phyloP scores from a whole-genome alignment of 108 stramenopile genomes.

The Cylindrotheca fusiformis region DNA sequence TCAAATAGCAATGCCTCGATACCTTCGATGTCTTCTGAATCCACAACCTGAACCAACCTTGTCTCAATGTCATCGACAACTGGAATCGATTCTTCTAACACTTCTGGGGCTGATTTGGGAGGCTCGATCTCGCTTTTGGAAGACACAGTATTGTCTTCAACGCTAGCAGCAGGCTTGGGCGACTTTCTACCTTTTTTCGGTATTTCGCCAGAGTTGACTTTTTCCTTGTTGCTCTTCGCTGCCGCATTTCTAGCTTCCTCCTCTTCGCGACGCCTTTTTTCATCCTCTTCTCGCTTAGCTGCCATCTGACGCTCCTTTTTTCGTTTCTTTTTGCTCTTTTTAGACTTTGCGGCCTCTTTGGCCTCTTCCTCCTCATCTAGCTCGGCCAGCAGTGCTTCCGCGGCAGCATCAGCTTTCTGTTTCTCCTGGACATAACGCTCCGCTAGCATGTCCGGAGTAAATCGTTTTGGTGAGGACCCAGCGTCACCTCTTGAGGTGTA shows the following conservation, averaged over 20 bases:
- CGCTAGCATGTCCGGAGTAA: neutral
- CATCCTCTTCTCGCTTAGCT: slow-evolving; percentile 42
- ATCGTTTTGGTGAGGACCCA: neutral
- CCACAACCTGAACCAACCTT: slow-evolving; percentile 49
- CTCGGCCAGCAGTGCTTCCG: slow-evolving; percentile 82
- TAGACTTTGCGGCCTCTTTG: slow-evolving; percentile 39
- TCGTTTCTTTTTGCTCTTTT: slow-evolving; percentile 85
- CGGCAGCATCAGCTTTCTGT: slow-evolving; percentile 87
- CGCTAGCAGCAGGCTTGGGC: neutral
- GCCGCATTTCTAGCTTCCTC: slow-evolving; percentile 14
- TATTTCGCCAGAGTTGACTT: neutral
- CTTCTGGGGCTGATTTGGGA: neutral
- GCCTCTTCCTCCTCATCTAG: slow-evolving; percentile 81
- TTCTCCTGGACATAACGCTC: slow-evolving; percentile 37
- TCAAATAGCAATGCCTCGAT: slow-evolving; percentile 68
- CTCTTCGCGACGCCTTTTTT: slow-evolving; percentile 18
- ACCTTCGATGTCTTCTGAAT: slow-evolving; percentile 59
- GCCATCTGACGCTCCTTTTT: slow-evolving; percentile 70
- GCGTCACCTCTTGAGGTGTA: neutral
- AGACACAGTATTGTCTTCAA: neutral
- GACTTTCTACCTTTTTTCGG: neutral
- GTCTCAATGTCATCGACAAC: slow-evolving; percentile 44
- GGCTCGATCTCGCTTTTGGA: neutral
- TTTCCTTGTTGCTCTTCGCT: slow-evolving; percentile 10
- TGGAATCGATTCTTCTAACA: neutral